Conservation (phyloP, 176 grass and related monocot species). For the Triticum monococcum region DNA sequence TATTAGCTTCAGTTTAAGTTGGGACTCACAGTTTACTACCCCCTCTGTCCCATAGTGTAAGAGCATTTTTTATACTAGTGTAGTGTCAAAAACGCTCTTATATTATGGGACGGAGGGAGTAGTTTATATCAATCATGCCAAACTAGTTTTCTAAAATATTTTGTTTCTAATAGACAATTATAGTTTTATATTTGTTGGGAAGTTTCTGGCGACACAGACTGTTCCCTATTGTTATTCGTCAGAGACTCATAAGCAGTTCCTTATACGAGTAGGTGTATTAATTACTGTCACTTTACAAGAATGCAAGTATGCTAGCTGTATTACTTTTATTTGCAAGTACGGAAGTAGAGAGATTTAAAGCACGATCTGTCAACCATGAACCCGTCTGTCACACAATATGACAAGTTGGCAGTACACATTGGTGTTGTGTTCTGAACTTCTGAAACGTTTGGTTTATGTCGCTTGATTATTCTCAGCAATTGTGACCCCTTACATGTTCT, state of each 20-base stretch:
- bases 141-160: neutral
- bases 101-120: no score
- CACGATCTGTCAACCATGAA: neutral
- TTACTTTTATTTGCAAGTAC: neutral
- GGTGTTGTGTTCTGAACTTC: neutral
- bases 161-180: neutral
- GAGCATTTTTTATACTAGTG: no score
- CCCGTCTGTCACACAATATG: neutral
- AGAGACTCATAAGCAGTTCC: neutral
- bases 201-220: neutral
- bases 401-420: neutral
- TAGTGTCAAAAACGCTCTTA: no score
- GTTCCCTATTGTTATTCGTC: neutral
- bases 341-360: neutral
- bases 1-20: neutral
- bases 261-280: neutral
- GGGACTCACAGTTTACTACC: neutral
- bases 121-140: neutral
- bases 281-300: neutral
- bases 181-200: neutral
- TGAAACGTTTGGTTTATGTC: neutral
- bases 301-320: no score
- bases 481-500: neutral
- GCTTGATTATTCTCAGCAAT: constrained; percentile 15
- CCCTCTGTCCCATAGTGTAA: no score